A percentile compares a stretch with the other conserved stretches of the same genome.
Conservation (phyloP, 2,329 filamentous ascomycete genomes). For the Monosporascus cannonballus region DNA sequence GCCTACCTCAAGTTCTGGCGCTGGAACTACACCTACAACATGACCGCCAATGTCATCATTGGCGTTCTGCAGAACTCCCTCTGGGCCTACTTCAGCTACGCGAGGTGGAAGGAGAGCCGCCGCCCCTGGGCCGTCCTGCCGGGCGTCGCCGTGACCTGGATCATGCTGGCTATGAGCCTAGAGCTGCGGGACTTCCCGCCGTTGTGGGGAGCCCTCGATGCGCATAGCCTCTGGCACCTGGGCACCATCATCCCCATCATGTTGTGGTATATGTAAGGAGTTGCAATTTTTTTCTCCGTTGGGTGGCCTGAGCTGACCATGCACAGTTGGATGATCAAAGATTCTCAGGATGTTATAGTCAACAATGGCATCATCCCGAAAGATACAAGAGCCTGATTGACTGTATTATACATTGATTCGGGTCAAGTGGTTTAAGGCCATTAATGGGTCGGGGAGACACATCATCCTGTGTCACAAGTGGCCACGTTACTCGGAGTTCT, state of each 20-base stretch:
- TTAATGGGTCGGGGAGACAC: too few relatives aligned
- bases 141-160: conserved; percentile 84
- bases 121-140: conserved; percentile 84
- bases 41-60: conserved; percentile 84
- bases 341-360: conserved; percentile 76
- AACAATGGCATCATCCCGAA: conserved; percentile 34
- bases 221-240: conserved; percentile 92
- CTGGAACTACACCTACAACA: conserved; percentile 98
- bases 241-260: conserved; percentile 84
- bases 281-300: too few relatives aligned
- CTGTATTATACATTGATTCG: neutral
- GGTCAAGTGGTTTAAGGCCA: too few relatives aligned
- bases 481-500: neutral
- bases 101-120: conserved; percentile 64
- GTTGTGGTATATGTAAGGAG: conserved; percentile 88
- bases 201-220: conserved; percentile 75
- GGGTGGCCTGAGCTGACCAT: conserved; percentile 15
- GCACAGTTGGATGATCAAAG: conserved; percentile 74
- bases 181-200: conserved; percentile 94
- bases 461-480: too few relatives aligned
- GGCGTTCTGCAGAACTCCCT: conserved; percentile 76
- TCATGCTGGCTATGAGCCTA: conserved; percentile 89
- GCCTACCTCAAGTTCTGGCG: conserved; percentile 76
- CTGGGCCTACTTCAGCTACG: conserved; percentile 80
- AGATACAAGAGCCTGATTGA: conserved; percentile 60